Evolutionary conservation across 176 grass and related monocot species (phyloP), one percentile per base, ranked within the genome.

Genomic region (Thinopyrum elongatum): DNA sequence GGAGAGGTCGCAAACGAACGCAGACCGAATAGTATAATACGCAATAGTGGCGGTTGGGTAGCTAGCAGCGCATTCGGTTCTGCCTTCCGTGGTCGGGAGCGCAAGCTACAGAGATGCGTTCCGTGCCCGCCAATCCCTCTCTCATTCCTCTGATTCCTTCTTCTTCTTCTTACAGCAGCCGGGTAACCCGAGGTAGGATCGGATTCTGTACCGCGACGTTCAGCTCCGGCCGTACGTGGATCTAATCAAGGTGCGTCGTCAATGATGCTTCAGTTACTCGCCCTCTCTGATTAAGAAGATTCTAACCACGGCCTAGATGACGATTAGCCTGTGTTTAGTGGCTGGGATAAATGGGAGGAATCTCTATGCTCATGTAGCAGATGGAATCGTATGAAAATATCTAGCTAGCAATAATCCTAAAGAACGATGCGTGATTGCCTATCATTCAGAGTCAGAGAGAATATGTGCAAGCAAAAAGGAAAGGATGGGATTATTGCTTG

Each of bases 41-140:
- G 14, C 64, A 66, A 46, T 2, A 42, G 41, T 8, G 4, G 27
- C 21, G 0, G 1, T 58, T 22, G 49, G 49, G 16, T 19, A 58
- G 55, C 55, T 3, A 58, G 55, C 55, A 27, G 15, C 72, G 25
- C 12, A 14, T 47, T 42, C 25, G 51, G 74, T 51, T 35, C 29
- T 78, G 74, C 80, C 44, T 83, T 83, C 55, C 80, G 26, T 83
- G 64, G 86, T 71, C 64, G 74, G 51, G 38, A n/a, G 26, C 78
- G 34, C 79, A 76, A 76, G 31, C 66, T 17, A 8, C 57, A 16
- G 13, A 14, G 28, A 31, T 70, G 70, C 64, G 65, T 84, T 87
- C 22, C 66, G 74, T 84, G 46, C 34, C 25, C 46, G 27, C 11
- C 4, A 41, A 82, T 4, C 23, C 42, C 62, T 10, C 36, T 25